Evolutionary conservation across 1,284 basidiomycete genomes (phyloP).

Genomic region (Cerrena zonata): DNA sequence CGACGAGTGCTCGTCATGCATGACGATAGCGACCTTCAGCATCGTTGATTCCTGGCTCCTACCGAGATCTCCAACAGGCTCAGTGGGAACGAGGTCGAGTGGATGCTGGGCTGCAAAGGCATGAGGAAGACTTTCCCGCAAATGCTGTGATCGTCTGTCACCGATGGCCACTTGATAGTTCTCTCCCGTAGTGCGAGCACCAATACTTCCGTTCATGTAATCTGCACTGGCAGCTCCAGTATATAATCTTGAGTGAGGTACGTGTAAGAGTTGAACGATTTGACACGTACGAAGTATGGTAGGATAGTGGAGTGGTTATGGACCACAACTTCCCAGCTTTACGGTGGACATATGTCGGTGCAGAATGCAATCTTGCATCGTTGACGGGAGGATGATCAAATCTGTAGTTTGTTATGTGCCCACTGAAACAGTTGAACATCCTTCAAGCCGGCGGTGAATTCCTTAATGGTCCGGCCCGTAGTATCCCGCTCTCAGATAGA

Average conservation of each 20-base stretch:
- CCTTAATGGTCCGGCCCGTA: constrained; percentile 91
- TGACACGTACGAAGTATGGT: constrained; percentile 93
- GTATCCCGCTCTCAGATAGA: constrained; percentile 90
- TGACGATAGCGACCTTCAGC: constrained; percentile 77
- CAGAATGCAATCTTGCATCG: constrained; percentile 81
- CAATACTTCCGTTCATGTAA: constrained; percentile 10
- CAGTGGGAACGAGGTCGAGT: constrained; percentile 21
- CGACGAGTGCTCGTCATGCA: constrained; percentile 75
- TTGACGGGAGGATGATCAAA: constrained; percentile 35
- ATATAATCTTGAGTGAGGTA: constrained; percentile 53
- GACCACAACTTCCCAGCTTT: constrained; percentile 93
- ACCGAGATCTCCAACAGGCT: constrained; percentile 45
- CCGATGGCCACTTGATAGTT: constrained; percentile 40
- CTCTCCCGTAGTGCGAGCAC: constrained; percentile 20
- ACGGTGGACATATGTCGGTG: constrained; percentile 92
- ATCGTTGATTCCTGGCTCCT: constrained; percentile 82
- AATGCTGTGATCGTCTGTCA: constrained; percentile 48
- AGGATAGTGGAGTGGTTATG: constrained; percentile 96
- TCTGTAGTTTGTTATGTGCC: background rate
- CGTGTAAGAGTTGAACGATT: constrained; percentile 90
- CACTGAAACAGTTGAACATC: constrained; percentile 50
- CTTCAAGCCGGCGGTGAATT: constrained; percentile 72
- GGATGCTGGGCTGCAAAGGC: constrained; percentile 34
- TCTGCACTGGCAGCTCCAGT: constrained; percentile 15
- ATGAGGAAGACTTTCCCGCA: constrained; percentile 76